Evolutionary conservation across 2,329 filamentous ascomycete genomes (phyloP).

Genomic region (Colletotrichum phormii): DNA sequence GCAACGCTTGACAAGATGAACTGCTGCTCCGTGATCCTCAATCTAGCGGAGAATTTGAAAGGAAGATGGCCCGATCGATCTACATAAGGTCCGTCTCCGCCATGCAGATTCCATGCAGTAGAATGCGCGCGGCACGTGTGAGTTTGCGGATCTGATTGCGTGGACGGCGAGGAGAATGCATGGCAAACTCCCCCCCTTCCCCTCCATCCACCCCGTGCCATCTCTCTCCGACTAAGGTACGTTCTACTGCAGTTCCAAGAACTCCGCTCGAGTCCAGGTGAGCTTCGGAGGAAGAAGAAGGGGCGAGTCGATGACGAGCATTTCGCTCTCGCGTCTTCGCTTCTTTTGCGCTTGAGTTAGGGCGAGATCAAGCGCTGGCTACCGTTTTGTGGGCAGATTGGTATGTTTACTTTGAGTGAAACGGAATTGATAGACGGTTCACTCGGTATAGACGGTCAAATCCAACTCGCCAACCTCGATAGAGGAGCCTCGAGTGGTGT

Average conservation of each 20-base stretch:
- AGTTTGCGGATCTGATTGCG: not conserved
- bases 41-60: not conserved
- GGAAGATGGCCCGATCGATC: not conserved
- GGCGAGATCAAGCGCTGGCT: not conserved
- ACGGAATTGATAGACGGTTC: not conserved
- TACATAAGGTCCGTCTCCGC: not conserved
- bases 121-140: not conserved
- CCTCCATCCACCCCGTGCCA: too few species aligned
- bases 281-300: too few species aligned
- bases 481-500: not conserved
- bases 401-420: not conserved
- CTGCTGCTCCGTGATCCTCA: not conserved
- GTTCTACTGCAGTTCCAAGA: constrained; percentile 5
- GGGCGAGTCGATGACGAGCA: not conserved
- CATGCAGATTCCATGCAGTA: not conserved
- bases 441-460: not conserved
- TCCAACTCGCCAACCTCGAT: not conserved
- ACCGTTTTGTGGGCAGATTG: not conserved
- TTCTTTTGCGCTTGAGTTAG: not conserved
- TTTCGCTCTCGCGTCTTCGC: not conserved
- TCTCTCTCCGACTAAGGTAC: not conserved
- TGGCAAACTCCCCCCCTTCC: not conserved
- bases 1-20: not conserved
- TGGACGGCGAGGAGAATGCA: not conserved
- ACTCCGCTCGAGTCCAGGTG: not conserved